Conservation (phyloP, 331 rosid species). For the Acacia concinna region DNA sequence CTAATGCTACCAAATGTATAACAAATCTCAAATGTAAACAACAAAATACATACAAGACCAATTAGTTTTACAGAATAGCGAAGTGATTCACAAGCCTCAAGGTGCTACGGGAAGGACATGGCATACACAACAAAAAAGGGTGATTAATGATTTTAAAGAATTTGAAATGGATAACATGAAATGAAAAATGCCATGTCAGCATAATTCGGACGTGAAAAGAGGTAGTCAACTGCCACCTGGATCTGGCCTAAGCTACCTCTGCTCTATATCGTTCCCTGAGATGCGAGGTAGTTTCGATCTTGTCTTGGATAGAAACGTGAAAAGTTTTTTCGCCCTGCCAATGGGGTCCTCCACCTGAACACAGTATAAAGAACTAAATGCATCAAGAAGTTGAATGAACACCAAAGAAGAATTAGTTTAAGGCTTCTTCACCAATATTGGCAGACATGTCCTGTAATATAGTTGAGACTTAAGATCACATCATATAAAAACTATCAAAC, state of each 20-base stretch:
- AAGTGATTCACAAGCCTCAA: not conserved
- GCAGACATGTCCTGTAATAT: not conserved
- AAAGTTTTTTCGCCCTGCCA: constrained; percentile 54
- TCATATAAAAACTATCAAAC: not conserved
- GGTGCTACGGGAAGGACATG: not conserved
- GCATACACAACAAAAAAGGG: not conserved
- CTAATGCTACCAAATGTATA: not conserved
- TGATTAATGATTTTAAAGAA: not conserved
- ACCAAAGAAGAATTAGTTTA: not conserved
- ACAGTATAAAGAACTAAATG: constrained; percentile 7
- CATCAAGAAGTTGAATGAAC: not conserved
- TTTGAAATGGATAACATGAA: not conserved
- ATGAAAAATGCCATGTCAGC: not conserved
- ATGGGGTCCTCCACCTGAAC: constrained; percentile 67
- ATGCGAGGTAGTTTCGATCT: constrained; percentile 43
- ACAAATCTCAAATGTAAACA: not conserved
- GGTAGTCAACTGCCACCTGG: not conserved
- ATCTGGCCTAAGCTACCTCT: not conserved
- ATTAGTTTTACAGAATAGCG: not conserved
- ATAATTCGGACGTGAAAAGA: not conserved
- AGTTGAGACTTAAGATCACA: not conserved
- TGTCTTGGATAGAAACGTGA: constrained; percentile 53
- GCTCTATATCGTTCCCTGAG: not conserved
- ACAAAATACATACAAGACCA: not conserved
- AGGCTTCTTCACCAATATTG: not conserved